These are phyloP conservation scores for Butyriboletus loyo DNA, from an alignment of 768 basidiomycete genomes.

Conservation along the genomic window DNA sequence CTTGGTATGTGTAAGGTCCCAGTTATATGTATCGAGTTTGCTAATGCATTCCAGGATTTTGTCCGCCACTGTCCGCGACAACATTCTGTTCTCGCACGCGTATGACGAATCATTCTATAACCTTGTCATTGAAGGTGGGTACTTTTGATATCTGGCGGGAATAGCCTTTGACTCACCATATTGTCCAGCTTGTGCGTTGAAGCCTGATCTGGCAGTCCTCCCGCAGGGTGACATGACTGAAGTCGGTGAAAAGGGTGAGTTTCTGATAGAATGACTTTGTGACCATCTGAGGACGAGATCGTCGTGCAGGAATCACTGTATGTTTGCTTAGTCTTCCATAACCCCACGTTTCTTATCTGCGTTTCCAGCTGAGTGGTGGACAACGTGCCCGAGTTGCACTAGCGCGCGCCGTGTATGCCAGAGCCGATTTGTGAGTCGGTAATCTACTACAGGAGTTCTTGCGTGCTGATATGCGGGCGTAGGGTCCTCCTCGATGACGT, in stretches of 20 bases:
- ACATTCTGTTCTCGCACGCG: constrained; percentile 88
- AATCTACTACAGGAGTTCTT: too few relatives aligned
- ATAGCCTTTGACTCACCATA: neutral
- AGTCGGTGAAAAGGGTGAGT: constrained; percentile 78
- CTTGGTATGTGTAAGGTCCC: constrained; percentile 54
- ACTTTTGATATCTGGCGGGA: neutral
- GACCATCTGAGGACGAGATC: neutral
- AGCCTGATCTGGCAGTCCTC: constrained; percentile 74
- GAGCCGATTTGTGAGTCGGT: constrained; percentile 74
- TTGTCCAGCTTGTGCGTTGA: constrained; percentile 73
- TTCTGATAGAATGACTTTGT: neutral
- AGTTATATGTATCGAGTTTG: neutral
- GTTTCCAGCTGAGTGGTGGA: constrained; percentile 67
- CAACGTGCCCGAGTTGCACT: constrained; percentile 81
- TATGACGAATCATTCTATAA: constrained; percentile 86
- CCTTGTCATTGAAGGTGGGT: constrained; percentile 70
- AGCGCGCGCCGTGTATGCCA: constrained; percentile 86
- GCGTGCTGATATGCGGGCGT: neutral
- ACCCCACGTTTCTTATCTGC: constrained; percentile 13
- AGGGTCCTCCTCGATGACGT: constrained; percentile 88
- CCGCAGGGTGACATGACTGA: constrained; percentile 81
- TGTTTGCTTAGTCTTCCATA: constrained; percentile 14
- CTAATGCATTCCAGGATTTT: constrained; percentile 55
- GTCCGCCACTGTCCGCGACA: constrained; percentile 82
- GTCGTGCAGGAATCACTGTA: constrained; percentile 53